These are phyloP conservation scores for Aristolochia californica DNA, from an alignment of 164 flowering plant species.

Conservation along the genomic window DNA sequence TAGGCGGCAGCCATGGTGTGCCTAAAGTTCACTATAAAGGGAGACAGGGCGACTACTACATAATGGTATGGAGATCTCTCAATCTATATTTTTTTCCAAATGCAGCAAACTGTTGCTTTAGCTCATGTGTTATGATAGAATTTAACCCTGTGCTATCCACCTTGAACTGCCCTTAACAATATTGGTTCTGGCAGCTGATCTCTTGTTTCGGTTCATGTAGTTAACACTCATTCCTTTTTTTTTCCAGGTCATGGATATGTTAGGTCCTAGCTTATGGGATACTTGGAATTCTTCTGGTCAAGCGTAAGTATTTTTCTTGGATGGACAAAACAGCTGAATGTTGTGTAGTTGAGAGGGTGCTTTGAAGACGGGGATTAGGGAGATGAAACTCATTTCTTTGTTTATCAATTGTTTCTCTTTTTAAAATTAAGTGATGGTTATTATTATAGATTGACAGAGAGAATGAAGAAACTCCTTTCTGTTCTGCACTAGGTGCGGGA, in stretches of 20 bases:
- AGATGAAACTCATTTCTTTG: no score
- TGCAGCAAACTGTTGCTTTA: no score
- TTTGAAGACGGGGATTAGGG: no score
- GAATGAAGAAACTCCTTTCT: no score
- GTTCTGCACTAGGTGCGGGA: no score
- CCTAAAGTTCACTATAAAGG: conserved; percentile 88
- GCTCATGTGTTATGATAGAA: no score
- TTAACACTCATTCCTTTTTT: neutral
- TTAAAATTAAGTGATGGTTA: no score
- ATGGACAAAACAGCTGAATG: no score
- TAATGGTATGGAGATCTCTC: conserved; percentile 44
- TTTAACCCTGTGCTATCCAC: neutral
- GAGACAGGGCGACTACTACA: conserved; percentile 78
- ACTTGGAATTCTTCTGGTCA: conserved; percentile 83
- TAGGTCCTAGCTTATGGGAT: conserved; percentile 95
- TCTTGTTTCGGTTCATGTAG: neutral
- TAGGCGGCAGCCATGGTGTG: conserved; percentile 84
- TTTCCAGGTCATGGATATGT: conserved; percentile 87
- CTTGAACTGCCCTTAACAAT: neutral
- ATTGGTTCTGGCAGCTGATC: neutral
- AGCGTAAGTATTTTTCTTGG: conserved; percentile 43
- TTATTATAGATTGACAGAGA: no score
- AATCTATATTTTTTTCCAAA: no score
- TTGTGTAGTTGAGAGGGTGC: no score
- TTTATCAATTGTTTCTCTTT: no score